phyloP scores from a whole-genome alignment of 495 filamentous ascomycete species.

The Trichoderma orchidacearum region DNA sequence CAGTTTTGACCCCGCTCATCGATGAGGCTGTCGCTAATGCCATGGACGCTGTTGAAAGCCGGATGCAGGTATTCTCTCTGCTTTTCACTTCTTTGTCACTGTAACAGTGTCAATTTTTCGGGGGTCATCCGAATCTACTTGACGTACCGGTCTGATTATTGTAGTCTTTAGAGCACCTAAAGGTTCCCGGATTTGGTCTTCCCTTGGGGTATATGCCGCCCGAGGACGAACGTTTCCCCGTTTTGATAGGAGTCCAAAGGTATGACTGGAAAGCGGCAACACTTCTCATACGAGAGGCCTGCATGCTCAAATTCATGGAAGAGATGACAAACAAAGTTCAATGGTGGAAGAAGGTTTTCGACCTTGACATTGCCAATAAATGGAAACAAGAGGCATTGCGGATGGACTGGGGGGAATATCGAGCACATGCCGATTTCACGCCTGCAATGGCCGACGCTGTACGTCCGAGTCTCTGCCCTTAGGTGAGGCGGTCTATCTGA shows the following conservation, averaged over 20 bases:
- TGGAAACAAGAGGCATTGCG: slow-evolving; percentile 17
- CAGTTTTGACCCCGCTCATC: background rate
- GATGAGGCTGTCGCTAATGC: background rate
- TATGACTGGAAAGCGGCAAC: slow-evolving; percentile 3
- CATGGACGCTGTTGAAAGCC: background rate
- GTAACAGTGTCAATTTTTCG: background rate
- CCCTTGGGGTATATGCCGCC: background rate
- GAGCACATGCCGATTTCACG: slow-evolving; percentile 19
- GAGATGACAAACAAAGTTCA: slow-evolving; percentile 26
- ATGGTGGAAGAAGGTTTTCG: slow-evolving; percentile 42
- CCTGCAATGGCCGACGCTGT: slow-evolving; percentile 37
- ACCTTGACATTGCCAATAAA: slow-evolving; percentile 23
- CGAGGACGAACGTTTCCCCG: background rate
- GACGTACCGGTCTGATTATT: background rate
- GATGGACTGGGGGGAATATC: slow-evolving; percentile 3
- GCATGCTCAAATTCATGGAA: slow-evolving; percentile 24
- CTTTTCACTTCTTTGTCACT: background rate
- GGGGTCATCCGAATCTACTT: background rate
- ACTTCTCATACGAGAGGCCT: slow-evolving; percentile 24
- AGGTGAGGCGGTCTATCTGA: background rate
- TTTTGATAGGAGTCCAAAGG: background rate
- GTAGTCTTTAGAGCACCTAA: background rate
- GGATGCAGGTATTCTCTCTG: background rate
- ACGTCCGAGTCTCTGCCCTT: slow-evolving; percentile 1
- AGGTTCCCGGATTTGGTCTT: background rate